A percentile compares a stretch with the other conserved stretches of the same genome.
Evolutionary conservation across 192 early-diverging fungal species (phyloP).

Genomic region (Anaeromyces robustus): DNA sequence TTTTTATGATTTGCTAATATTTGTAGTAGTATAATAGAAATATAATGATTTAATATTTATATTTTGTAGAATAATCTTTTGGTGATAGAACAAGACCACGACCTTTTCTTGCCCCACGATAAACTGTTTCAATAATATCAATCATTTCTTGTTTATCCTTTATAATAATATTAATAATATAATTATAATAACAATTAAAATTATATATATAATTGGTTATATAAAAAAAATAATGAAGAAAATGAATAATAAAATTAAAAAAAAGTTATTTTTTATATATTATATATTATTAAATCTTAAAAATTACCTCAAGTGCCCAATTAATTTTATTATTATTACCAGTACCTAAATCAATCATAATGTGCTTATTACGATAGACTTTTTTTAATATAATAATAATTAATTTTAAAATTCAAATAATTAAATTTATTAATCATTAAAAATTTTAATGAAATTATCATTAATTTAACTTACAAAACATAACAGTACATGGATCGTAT

Average conservation of each 20-base stretch:
- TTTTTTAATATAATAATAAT: conserved; percentile 2
- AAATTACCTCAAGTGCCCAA: conserved; percentile 27
- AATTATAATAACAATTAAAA: conserved; percentile 40
- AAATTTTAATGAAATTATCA: neutral
- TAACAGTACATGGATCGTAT: conserved; percentile 93
- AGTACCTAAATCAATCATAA: conserved; percentile 97
- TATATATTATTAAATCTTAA: neutral
- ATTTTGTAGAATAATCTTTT: conserved; percentile 42
- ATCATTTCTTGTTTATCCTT: conserved; percentile 56
- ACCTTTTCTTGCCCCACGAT: conserved; percentile 86
- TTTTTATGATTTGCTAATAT: too few relatives aligned
- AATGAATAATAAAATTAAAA: too few relatives aligned
- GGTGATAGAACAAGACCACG: conserved; percentile 91
- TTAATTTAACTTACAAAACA: conserved; percentile 51
- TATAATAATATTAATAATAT: conserved; percentile 48
- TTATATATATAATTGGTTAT: too few relatives aligned
- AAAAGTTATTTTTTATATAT: neutral
- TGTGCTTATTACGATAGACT: conserved; percentile 83
- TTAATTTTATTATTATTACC: conserved; percentile 99
- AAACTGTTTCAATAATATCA: conserved; percentile 76
- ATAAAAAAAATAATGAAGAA: too few relatives aligned
- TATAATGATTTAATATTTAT: neutral
- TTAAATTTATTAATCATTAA: neutral
- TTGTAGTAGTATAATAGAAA: too few relatives aligned
- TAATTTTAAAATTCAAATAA: conserved; percentile 6